A percentile compares a stretch with the other conserved stretches of the same genome.
These are phyloP conservation scores for Platismatia glauca DNA, from an alignment of 495 filamentous ascomycete genomes.

Conservation along the genomic window DNA sequence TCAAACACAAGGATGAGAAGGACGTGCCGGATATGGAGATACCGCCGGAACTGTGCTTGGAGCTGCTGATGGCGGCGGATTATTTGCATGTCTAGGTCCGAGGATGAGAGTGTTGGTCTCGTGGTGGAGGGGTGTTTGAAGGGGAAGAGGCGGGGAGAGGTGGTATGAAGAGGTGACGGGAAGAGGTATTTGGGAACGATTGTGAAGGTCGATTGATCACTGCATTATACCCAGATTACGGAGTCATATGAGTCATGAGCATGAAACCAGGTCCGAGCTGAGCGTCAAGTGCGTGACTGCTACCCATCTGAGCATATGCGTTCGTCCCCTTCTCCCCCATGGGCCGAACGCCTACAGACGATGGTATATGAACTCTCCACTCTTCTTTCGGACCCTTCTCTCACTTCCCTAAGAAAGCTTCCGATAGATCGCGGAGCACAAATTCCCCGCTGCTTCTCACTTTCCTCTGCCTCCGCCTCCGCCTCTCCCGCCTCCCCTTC, in stretches of 20 bases:
- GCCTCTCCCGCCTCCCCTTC: slow-evolving; percentile 32
- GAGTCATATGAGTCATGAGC: not conserved
- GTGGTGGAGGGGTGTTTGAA: not conserved
- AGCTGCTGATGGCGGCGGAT: slow-evolving; percentile 77
- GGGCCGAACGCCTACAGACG: slow-evolving; percentile 67
- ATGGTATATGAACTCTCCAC: slow-evolving; percentile 51
- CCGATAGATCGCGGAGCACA: slow-evolving; percentile 25
- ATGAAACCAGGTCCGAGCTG: no score
- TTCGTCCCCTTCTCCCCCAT: slow-evolving; percentile 45
- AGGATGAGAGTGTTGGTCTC: not conserved
- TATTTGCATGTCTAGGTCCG: slow-evolving; percentile 46
- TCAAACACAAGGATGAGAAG: slow-evolving; percentile 64
- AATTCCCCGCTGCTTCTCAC: slow-evolving; percentile 22
- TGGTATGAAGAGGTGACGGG: not conserved
- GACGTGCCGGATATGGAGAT: slow-evolving; percentile 90
- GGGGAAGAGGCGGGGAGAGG: not conserved
- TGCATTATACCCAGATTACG: slow-evolving; percentile 1
- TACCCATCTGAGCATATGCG: slow-evolving; percentile 58
- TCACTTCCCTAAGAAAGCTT: slow-evolving; percentile 20
- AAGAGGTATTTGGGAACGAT: not conserved
- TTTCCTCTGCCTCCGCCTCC: slow-evolving; percentile 30
- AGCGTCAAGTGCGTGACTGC: no score
- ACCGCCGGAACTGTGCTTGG: slow-evolving; percentile 63
- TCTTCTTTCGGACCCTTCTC: slow-evolving; percentile 11
- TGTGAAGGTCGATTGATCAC: not conserved